Evolutionary conservation across 169 alveolate genomes (phyloP).

Genomic region (Plasmodium malariae): DNA sequence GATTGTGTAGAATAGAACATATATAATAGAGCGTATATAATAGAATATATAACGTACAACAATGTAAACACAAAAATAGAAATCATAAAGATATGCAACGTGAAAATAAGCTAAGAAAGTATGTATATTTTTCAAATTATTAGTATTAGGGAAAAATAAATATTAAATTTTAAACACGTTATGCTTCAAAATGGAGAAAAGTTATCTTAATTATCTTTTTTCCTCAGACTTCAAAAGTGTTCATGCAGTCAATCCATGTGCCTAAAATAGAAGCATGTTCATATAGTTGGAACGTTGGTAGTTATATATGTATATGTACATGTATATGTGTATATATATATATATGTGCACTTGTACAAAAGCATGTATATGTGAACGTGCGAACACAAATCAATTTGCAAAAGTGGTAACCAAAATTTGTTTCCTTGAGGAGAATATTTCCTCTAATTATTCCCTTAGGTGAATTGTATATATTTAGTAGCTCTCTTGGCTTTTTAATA

Average conservation of each 20-base stretch:
- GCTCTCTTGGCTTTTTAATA: conserved; percentile 76
- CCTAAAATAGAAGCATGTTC: conserved; percentile 20
- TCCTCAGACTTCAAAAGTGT: conserved; percentile 32
- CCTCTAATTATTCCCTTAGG: conserved; percentile 80
- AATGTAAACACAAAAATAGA: background rate
- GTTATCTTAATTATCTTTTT: background rate
- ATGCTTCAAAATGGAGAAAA: background rate
- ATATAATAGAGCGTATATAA: too few relatives aligned
- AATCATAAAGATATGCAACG: background rate
- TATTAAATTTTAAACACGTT: too few relatives aligned
- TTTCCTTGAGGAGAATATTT: conserved; percentile 56
- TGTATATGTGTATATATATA: background rate
- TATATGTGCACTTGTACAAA: background rate
- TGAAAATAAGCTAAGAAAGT: background rate
- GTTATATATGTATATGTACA: background rate
- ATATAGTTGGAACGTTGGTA: background rate
- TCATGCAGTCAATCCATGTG: conserved; percentile 74
- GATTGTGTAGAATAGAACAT: too few relatives aligned
- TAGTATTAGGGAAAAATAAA: too few relatives aligned
- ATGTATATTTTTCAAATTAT: too few relatives aligned
- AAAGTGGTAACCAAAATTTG: conserved; percentile 29
- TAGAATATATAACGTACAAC: background rate
- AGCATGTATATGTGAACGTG: background rate
- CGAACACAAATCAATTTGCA: background rate
- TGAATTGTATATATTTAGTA: conserved; percentile 73